Percentiles rank a stretch among this genome's conserved stretches.
Evolutionary conservation across 2,329 filamentous ascomycete species (phyloP).

Genomic region (Aspergillus awamori): DNA sequence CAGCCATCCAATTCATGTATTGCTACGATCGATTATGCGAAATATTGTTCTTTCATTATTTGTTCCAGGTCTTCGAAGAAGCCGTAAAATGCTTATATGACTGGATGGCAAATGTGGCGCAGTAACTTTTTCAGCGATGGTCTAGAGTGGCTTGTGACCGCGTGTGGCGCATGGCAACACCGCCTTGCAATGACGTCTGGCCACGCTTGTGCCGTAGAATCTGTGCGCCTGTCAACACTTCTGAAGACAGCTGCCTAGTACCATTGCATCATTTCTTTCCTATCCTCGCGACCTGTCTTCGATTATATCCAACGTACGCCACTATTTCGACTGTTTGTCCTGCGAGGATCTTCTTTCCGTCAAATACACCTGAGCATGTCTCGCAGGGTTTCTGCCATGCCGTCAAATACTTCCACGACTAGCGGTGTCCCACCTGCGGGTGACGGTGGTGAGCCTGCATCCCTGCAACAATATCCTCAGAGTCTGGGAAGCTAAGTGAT

Average conservation of each 20-base stretch:
- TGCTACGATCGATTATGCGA: conserved; percentile 13
- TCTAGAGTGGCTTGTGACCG: conserved; percentile 28
- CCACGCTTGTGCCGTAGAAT: conserved; percentile 26
- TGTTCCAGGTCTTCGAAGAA: background rate
- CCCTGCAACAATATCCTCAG: conserved; percentile 9
- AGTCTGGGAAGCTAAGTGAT: conserved; percentile 18
- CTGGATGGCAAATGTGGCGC: background rate
- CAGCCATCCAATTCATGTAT: conserved; percentile 33
- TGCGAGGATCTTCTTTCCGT: conserved; percentile 3
- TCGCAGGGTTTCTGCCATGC: conserved; percentile 42
- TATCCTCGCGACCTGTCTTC: conserved; percentile 10
- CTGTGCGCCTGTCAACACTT: conserved; percentile 40
- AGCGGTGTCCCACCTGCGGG: conserved; percentile 32
- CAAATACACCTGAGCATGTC: conserved; percentile 37
- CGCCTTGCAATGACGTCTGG: conserved; percentile 41
- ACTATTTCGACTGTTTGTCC: background rate
- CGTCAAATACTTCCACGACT: conserved; percentile 34
- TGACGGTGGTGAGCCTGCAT: conserved; percentile 37
- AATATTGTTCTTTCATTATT: conserved; percentile 5
- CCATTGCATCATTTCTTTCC: conserved; percentile 22
- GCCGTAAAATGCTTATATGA: background rate
- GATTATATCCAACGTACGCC: background rate
- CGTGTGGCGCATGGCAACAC: conserved; percentile 33
- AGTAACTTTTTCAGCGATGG: background rate
- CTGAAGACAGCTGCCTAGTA: conserved; percentile 24